Conservation (phyloP, 108 stramenopile genomes). For the Stephanodiscus triporus region DNA sequence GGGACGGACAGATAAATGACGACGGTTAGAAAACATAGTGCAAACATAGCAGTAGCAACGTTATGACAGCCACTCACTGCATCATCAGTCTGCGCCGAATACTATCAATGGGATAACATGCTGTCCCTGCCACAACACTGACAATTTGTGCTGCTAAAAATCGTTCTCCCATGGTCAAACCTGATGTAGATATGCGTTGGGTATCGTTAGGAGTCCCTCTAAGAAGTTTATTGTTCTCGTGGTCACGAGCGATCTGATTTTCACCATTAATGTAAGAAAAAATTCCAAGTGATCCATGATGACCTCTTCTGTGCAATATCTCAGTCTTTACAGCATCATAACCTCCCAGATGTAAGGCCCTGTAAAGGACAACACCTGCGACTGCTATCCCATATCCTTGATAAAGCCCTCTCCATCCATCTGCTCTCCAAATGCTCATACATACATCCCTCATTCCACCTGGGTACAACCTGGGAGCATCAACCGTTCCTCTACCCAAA, state of each 20-base stretch:
- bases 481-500: slow-evolving; percentile 65
- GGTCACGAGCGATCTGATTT: slow-evolving; percentile 1
- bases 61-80: slow-evolving; percentile 49
- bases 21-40: background rate
- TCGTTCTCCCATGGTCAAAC: slow-evolving; percentile 69
- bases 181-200: slow-evolving; percentile 4
- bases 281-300: slow-evolving; percentile 27
- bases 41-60: background rate
- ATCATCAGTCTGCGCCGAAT: slow-evolving; percentile 97
- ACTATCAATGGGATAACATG: slow-evolving; percentile 98
- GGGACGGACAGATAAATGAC: background rate
- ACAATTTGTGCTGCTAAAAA: slow-evolving; percentile 90
- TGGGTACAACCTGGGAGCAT: slow-evolving; percentile 59
- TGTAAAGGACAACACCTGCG: slow-evolving; percentile 92
- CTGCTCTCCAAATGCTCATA: slow-evolving; percentile 61
- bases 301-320: slow-evolving; percentile 50
- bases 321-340: slow-evolving; percentile 94
- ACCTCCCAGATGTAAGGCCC: slow-evolving; percentile 94
- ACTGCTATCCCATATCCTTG: slow-evolving; percentile 97
- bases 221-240: slow-evolving; percentile 14
- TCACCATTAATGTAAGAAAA: slow-evolving; percentile 12
- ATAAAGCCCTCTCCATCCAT: slow-evolving; percentile 93
- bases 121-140: slow-evolving; percentile 85
- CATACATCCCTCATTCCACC: slow-evolving; percentile 80
- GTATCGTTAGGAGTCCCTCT: background rate